Base-by-base conservation (phyloP, 2,329 filamentous ascomycete species). In the Penicillium sp. region DNA sequence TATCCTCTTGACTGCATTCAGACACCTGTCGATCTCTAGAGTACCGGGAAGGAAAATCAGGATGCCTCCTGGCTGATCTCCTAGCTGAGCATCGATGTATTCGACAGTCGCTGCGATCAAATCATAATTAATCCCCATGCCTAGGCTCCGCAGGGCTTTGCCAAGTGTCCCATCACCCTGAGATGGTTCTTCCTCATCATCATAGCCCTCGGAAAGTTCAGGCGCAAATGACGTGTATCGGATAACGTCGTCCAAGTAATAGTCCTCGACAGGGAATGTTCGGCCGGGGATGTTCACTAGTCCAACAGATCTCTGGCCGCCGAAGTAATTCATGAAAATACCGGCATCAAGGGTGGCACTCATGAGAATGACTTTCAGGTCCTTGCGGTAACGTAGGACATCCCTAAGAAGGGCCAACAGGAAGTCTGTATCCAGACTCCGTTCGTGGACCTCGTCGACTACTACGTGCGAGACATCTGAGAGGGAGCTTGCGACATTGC, bases 391-490 rank as follows among this genome's bases (percentile, higher is more conserved):
- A 54, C 81, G 83, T 60, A 97, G 74, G 7, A 96, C 90, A 69
- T 96, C 89, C 51, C 91, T 85, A 32, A 99, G 78, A 47, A 99
- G 81, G 40, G 92, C 91, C 48, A 99, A 81, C 9, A 97, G 78
- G 67, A 99, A 97, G 70, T 99, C 93, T 0, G 92, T 97, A 67
- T 97, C 94, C 9, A 99, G 78, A 74, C 90, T 96, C 51, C 93
- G 85, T 73, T 99, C 93, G 75, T 99, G 93, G 3, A 97, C 93
- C 73, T 99, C 93, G 69, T 99, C 93, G 41, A 97, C 91, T 16
- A 97, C 89, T 7, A 99, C 85, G 69, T 99, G 94, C 62, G 90
- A 97, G 58, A 99, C 87, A 72, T 97, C 90, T 6, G 90, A 89
- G 43, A 99, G 75, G 36, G 91, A 90, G 18, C 87, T 83, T 48